Percentiles rank a stretch among this genome's conserved stretches.
These are phyloP conservation scores for Exophiala bonariae DNA, from an alignment of 2,329 filamentous ascomycete species.

Conservation along the genomic window DNA sequence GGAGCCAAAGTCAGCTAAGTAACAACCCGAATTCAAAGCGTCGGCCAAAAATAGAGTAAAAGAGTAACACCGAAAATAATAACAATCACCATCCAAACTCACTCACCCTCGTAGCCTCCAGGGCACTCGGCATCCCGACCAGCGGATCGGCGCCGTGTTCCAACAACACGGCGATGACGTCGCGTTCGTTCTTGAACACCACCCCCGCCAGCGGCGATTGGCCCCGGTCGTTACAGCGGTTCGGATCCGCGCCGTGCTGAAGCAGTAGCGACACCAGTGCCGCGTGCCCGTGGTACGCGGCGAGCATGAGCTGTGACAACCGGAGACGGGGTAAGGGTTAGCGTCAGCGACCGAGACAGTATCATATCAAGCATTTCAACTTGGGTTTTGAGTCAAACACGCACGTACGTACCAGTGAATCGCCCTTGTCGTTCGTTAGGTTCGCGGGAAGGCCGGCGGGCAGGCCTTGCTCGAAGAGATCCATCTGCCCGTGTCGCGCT, in stretches of 20 bases:
- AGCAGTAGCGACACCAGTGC: slow-evolving; percentile 62
- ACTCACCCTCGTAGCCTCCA: slow-evolving; percentile 26
- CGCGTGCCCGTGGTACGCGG: slow-evolving; percentile 67
- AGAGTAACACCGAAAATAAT: not conserved
- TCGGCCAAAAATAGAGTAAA: not conserved
- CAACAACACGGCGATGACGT: slow-evolving; percentile 58
- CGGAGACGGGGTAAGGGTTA: too few species aligned
- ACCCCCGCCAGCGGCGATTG: slow-evolving; percentile 71
- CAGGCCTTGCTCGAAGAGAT: slow-evolving; percentile 63
- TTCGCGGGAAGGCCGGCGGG: slow-evolving; percentile 66
- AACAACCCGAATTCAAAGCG: too few species aligned
- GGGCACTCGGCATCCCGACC: slow-evolving; percentile 26
- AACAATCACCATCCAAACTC: slow-evolving; percentile 1
- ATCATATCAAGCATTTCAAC: too few species aligned
- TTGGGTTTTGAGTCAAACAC: too few species aligned
- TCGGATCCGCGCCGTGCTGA: slow-evolving; percentile 64
- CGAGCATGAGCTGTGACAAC: slow-evolving; percentile 71
- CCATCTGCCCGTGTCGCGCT: slow-evolving; percentile 60
- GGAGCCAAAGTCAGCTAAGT: too few species aligned
- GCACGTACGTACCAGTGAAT: slow-evolving; percentile 66
- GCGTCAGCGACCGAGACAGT: too few species aligned
- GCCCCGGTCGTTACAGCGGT: slow-evolving; percentile 65
- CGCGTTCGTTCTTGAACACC: slow-evolving; percentile 69
- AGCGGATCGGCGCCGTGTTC: slow-evolving; percentile 33
- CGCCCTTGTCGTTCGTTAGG: slow-evolving; percentile 71